These are phyloP conservation scores for Singerocomus inundabilis DNA, from an alignment of 1,284 basidiomycete genomes.

Conservation along the genomic window DNA sequence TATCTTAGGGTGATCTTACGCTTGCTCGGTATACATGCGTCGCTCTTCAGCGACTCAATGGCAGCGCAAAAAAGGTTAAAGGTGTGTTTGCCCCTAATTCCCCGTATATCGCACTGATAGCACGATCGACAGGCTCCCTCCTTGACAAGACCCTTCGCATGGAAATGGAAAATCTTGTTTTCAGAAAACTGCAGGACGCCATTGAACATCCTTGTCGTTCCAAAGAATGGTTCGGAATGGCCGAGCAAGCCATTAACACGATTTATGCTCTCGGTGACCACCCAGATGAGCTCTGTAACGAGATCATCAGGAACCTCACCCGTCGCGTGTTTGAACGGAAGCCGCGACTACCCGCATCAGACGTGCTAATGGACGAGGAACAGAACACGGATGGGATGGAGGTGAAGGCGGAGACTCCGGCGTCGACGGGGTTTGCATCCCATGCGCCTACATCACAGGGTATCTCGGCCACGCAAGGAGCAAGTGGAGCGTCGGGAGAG, in stretches of 20 bases:
- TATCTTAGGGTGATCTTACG: conserved; percentile 72
- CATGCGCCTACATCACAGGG: conserved; percentile 20
- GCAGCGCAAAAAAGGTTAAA: conserved; percentile 97
- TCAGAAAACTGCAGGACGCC: conserved; percentile 77
- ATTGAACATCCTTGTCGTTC: conserved; percentile 76
- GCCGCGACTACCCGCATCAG: conserved; percentile 19
- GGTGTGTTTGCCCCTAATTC: conserved; percentile 44
- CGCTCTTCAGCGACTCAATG: conserved; percentile 88
- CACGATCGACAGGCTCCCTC: conserved; percentile 63
- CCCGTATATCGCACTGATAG: background rate
- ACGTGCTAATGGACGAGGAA: conserved; percentile 21
- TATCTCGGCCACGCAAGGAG: conserved; percentile 8
- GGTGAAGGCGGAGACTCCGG: conserved; percentile 14
- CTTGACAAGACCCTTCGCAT: conserved; percentile 85
- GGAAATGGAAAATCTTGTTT: conserved; percentile 87
- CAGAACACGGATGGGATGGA: conserved; percentile 54
- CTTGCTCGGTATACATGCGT: conserved; percentile 94
- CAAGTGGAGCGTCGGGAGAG: conserved; percentile 25
- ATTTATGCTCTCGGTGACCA: conserved; percentile 94
- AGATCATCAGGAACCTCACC: conserved; percentile 82
- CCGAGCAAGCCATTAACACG: conserved; percentile 96
- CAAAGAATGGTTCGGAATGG: conserved; percentile 95
- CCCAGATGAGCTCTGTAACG: conserved; percentile 83
- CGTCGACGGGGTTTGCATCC: conserved; percentile 12
- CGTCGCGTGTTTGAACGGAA: conserved; percentile 61